Evolutionary conservation across 2,329 filamentous ascomycete species (phyloP), one percentile per base, ranked within the genome.

Genomic region (Thermothelomyces thermophilus): DNA sequence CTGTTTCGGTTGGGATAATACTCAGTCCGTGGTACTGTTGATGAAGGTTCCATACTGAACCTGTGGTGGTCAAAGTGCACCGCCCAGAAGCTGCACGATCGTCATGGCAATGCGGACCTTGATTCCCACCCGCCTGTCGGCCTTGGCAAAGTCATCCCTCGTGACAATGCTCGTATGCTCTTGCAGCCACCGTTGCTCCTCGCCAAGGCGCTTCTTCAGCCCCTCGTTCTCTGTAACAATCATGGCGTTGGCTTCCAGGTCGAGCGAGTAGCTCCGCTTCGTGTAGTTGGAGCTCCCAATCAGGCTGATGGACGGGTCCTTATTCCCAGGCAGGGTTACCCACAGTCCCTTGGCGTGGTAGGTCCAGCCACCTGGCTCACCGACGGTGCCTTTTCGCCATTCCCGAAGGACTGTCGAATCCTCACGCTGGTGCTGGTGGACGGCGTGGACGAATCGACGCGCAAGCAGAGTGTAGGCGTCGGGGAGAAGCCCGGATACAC

Each of bases 321-420:
- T 66, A 41, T 84, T 78, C 2, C 75, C 72, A 0, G 85, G 80
- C 48, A 91, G 73, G 0, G 87, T 88, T 22, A 96, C 76, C 91
- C 91, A 97, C 2, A 97, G 74, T 0, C 93, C 93, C 68, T 98
- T 98, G 41, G 93, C 93, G 62, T 98, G 93, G 67, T 98, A 98
- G 0, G 91, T 96, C 93, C 94, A 98, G 1, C 89, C 91, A 1
- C 75, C 87, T 0, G 86, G 82, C 60, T 89, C 78, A 16, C 86
- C 86, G 2, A 95, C 86, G 0, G 82, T 87, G 8, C 93, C 93
- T 40, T 77, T 76, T 6, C 84, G 80, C 93, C 93, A 98, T 69
- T 98, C 93, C 55, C 88, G 87, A 3, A 98, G 73, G 3, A 79
- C 69, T 24, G 96, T 85, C 9, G 76, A 74, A 1, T 75, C 70